Evolutionary conservation across 2,329 filamentous ascomycete genomes (phyloP), one percentile per base, ranked within the genome.

Genomic region (Trichoderma aggressivum): DNA sequence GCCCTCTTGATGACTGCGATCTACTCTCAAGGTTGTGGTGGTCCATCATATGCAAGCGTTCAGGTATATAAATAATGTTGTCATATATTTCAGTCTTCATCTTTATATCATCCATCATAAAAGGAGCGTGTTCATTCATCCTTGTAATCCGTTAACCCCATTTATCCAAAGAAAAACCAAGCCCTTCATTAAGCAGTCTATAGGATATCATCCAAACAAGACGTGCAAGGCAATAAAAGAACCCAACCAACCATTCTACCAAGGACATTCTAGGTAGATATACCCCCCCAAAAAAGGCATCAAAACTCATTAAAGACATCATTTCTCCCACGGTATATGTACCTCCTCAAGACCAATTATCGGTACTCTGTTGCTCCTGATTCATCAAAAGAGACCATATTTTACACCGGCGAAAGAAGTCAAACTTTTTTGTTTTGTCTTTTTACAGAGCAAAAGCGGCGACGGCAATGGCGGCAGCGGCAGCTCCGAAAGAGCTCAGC

Each of bases 401-500:
- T 65, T 55, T 65, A 65, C 30, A 65, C 16, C 34, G 14, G 3
- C 56, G 30, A 21, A 26, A 21, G 14, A 24, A 26, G 47, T 3
- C 30, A 12, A 12, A 18, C n/a, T 5, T 26, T 32, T 43, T n/a
- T n/a, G 3, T 43, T 43, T 58, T 14, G 58, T 30, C 10, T 11
- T 8, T 62, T 78, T 78, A 81, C 73, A 81, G 62, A 18, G 78
- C 74, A 63, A 75, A 76, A 62, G 74, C 76, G 30, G 78, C 80
- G 47, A 80, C 70, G 36, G 78, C 64, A 21, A 80, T 39, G 8
- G 79, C 80, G 5, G 78, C 73, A 5, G 74, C 78, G 11, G 76
- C 79, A 21, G 79, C 80, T 7, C 75, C 78, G 24, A 80, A 68
- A 0, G 78, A 78, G 75, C 78, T 78, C 61, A 81, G 74, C 68